Conservation (phyloP, 108 stramenopile genomes). For the Aurantiochytrium sp. region DNA sequence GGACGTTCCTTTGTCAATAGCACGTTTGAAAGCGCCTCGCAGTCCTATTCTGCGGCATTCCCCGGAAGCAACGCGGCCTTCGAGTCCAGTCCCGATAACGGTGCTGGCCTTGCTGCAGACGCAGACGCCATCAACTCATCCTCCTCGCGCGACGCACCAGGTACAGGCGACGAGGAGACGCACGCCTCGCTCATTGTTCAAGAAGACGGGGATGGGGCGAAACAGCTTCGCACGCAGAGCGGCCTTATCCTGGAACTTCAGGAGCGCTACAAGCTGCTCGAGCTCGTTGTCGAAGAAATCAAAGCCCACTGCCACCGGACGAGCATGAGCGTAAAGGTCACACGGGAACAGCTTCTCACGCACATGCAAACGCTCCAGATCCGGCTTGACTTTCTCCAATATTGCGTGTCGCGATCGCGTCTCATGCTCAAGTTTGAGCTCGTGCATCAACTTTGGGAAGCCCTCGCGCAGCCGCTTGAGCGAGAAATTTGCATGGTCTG, state of each 20-base stretch:
- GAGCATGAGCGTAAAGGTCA: not conserved
- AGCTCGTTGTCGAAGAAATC: not conserved
- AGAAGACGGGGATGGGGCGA: not conserved
- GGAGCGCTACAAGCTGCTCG: not conserved
- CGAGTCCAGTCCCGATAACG: not conserved
- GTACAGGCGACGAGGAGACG: not conserved
- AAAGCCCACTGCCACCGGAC: not conserved
- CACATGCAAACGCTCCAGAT: conserved; percentile 2
- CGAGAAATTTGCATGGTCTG: conserved; percentile 15
- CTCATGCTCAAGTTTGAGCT: conserved; percentile 18
- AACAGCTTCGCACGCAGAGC: not conserved
- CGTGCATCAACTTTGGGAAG: not conserved
- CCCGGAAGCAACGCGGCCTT: not conserved
- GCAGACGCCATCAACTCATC: not conserved
- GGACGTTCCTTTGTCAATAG: not conserved
- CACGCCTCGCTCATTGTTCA: not conserved
- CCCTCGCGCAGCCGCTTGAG: not conserved
- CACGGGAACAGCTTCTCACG: not conserved
- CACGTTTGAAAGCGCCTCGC: too few species aligned
- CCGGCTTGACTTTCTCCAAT: not conserved
- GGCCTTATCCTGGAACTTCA: not conserved
- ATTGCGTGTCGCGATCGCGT: not conserved
- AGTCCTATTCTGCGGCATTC: too few species aligned
- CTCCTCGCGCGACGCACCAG: not conserved
- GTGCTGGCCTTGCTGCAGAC: not conserved